phyloP scores from a whole-genome alignment of 2,329 filamentous ascomycete genomes.

The Fusarium pseudograminearum region DNA sequence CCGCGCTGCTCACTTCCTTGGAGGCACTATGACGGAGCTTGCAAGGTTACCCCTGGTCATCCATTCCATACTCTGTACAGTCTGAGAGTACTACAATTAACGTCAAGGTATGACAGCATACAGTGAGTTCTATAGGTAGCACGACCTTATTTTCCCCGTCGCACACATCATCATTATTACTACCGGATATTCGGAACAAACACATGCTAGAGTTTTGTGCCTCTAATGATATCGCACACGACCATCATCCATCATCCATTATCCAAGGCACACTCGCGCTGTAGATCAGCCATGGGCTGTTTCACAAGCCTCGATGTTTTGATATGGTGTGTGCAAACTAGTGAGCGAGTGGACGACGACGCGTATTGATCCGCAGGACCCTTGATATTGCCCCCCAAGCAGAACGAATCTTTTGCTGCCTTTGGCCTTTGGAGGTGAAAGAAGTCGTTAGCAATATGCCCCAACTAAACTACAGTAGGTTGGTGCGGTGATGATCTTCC shows the following conservation, averaged over 20 bases:
- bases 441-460: slow-evolving; percentile 19
- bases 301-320: background rate
- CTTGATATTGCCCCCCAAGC: slow-evolving; percentile 18
- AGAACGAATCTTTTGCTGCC: slow-evolving; percentile 17
- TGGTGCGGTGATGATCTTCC: slow-evolving; percentile 41
- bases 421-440: slow-evolving; percentile 11
- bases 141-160: slow-evolving; percentile 1
- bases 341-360: slow-evolving; percentile 27
- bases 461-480: slow-evolving; percentile 17
- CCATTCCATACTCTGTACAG: background rate
- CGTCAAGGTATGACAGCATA: slow-evolving; percentile 34
- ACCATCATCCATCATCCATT: background rate
- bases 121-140: background rate
- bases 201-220: slow-evolving; percentile 20
- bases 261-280: slow-evolving; percentile 28
- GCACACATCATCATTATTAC: background rate
- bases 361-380: slow-evolving; percentile 14
- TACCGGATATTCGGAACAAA: slow-evolving; percentile 1
- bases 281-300: slow-evolving; percentile 23
- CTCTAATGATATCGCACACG: background rate
- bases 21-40: slow-evolving; percentile 28
- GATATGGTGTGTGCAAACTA: slow-evolving; percentile 30
- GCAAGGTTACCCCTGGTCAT: slow-evolving; percentile 28
- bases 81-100: slow-evolving; percentile 19
- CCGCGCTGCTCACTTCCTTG: slow-evolving; percentile 8